Conservation (phyloP, 2,329 filamentous ascomycete species). For the Pleurostoma richardsiae region DNA sequence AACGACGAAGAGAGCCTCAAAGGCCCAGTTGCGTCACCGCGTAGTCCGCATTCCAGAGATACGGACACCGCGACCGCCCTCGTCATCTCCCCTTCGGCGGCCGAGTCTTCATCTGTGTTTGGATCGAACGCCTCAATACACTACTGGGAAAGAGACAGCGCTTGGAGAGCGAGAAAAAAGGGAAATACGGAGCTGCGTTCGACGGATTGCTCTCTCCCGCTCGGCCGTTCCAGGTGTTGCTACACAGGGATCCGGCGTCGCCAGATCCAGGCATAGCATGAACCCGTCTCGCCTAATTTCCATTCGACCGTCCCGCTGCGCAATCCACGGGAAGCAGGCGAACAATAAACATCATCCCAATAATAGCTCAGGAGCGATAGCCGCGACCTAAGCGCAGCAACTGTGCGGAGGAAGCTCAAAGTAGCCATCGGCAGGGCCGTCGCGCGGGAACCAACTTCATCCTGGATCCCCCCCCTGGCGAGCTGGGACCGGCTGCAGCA, state of each 20-base stretch:
- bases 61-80: too few species aligned
- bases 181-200: conserved; percentile 11
- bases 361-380: neutral
- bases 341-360: conserved; percentile 12
- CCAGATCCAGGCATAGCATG: conserved; percentile 25
- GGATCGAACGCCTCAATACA: too few species aligned
- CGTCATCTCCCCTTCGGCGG: too few species aligned
- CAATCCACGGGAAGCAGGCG: conserved; percentile 10
- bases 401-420: conserved; percentile 8
- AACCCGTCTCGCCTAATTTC: conserved; percentile 21
- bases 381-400: neutral
- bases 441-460: too few species aligned
- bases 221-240: conserved; percentile 7
- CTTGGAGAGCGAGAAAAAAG: conserved; percentile 6
- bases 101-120: too few species aligned
- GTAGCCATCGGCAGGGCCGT: conserved; percentile 1
- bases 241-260: conserved; percentile 14
- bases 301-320: conserved; percentile 11
- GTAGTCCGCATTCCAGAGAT: too few species aligned
- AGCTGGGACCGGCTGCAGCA: neutral
- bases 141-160: neutral
- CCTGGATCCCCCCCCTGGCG: neutral
- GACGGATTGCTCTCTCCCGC: conserved; percentile 1
- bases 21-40: too few species aligned
- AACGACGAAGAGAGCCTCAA: too few species aligned